Base-by-base conservation (phyloP, 1,284 basidiomycete genomes). In the Ustilago vetiveriae region DNA sequence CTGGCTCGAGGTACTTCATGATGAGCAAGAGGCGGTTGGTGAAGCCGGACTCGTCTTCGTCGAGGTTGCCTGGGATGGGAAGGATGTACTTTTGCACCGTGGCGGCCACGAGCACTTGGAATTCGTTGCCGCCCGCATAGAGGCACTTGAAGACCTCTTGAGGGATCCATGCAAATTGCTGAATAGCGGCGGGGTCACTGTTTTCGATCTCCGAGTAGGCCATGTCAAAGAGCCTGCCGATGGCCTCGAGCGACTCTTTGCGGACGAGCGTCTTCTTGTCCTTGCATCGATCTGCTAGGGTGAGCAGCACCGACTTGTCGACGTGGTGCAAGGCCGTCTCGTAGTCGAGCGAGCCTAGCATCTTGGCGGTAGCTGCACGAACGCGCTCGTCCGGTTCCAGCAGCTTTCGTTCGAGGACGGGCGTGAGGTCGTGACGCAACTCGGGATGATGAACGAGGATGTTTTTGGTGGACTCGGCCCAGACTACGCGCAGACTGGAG, bases 81-180 rank as follows among this genome's bases (percentile, higher is more conserved):
- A 97, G 84, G 47, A 98, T 88, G 74, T 88, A 88, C 36, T 90
- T 87, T 26, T 88, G 87, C 23, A 96, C 77, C 4, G 88, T 86
- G 0, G 53, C 50, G 0, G 67, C 58, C 4, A 80, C 68, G 9
- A 60, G 49, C 63, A 88, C 85, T 72, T 91, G 88, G 6, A 73
- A 22, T 0, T 88, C 87, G 1, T 86, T 78, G 30, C 41, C 33
- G 14, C 62, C 66, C 19, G 57, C 54, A 30, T 64, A 74, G 22
- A 63, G 48, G 30, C 86, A 54, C 84, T 85, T 36, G 91, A 85
- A 71, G 26, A 98, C 84, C 36, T 86, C 85, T 29, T 89, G 86
- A 0, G 96, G 94, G 62, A 99, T 98, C 96, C 96, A 99, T 0
- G 88, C 88, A 78, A 98, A 97, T 50, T 95, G 92, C 19, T 85